Percentiles rank a stretch among this genome's conserved stretches.
phyloP scores from a whole-genome alignment of 1,284 basidiomycete species.

The Ustilago tritici region DNA sequence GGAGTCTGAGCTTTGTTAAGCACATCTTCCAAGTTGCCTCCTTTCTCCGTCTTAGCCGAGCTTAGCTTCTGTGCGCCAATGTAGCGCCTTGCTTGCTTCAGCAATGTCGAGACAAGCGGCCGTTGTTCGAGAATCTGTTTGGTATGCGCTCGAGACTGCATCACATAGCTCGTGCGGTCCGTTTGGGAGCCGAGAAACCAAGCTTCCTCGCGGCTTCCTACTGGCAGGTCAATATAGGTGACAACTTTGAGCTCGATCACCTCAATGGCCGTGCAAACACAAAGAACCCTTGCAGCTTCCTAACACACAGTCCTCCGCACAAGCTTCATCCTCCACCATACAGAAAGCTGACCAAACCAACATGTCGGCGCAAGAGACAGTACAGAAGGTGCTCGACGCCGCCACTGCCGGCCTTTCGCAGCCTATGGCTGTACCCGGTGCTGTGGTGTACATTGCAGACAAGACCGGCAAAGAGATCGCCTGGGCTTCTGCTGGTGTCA shows the following conservation, averaged over 20 bases:
- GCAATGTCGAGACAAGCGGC: background rate
- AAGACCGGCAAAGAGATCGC: slow-evolving; percentile 51
- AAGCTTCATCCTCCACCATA: background rate
- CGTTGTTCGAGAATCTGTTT: background rate
- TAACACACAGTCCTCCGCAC: background rate
- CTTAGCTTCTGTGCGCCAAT: slow-evolving; percentile 5
- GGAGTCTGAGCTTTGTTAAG: background rate
- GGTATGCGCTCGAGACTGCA: background rate
- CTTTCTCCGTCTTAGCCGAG: slow-evolving; percentile 3
- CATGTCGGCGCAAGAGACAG: slow-evolving; percentile 37
- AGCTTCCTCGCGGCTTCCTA: background rate
- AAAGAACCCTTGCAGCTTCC: background rate
- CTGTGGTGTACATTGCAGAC: slow-evolving; percentile 59
- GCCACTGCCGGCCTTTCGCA: slow-evolving; percentile 30
- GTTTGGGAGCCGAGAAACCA: background rate
- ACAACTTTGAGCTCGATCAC: background rate
- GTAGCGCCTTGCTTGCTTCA: background rate
- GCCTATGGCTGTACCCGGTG: slow-evolving; percentile 48
- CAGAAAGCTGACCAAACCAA: background rate
- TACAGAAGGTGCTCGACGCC: slow-evolving; percentile 37
- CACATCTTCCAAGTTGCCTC: slow-evolving; percentile 5
- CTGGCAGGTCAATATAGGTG: background rate
- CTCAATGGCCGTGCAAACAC: background rate
- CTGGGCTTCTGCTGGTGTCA: slow-evolving; percentile 53
- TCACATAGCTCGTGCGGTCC: background rate